Evolutionary conservation across 306 rosid species (phyloP), one percentile per base, ranked within the genome.

Genomic region (Vigna nakashimae): DNA sequence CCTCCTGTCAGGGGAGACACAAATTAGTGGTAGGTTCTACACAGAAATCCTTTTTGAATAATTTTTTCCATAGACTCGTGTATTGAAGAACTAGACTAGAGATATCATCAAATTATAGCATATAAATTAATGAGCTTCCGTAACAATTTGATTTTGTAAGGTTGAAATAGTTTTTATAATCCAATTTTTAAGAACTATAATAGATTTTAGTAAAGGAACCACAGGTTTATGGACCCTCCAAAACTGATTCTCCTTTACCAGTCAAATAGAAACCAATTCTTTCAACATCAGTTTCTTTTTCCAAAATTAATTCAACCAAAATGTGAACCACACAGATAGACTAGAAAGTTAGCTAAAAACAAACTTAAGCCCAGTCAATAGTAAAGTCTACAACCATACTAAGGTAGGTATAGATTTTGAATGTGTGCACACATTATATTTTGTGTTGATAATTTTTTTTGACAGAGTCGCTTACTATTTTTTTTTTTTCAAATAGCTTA

Each of bases 1-100:
- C 98, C 98, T 80, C 98, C 98, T 93, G 91, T 76, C 74, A 15
- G 30, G 59, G 38, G 42, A 71, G 67, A 59, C 52, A 78, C 24
- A 52, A 49, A 49, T 65, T 58, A 56, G 60, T 57, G 10, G 60
- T n/a, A 14, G 18, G 13, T 65, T 62, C 22, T 16, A 13, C 42
- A 28, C 65, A 59, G 14, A 40, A 9, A 8, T 7, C 45, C 45
- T 40, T 40, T 40, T 7, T 5, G 11, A 7, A 40, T 40, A 40
- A 40, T 7, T 8, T 40, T 40, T 40, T 36, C 42, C 9, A 36
- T 7, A 6, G 42, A 6, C 9, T 36, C 42, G 9, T 36, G 42
- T 36, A 1, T 36, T 36, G 38, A 36, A 36, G 9, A 34, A 4
- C 40, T 36, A 6, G 9, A 36, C 7, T 7, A 36, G 8, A 36